Evolutionary conservation across 768 basidiomycete species (phyloP).

Genomic region (Agrocybe pediades): DNA sequence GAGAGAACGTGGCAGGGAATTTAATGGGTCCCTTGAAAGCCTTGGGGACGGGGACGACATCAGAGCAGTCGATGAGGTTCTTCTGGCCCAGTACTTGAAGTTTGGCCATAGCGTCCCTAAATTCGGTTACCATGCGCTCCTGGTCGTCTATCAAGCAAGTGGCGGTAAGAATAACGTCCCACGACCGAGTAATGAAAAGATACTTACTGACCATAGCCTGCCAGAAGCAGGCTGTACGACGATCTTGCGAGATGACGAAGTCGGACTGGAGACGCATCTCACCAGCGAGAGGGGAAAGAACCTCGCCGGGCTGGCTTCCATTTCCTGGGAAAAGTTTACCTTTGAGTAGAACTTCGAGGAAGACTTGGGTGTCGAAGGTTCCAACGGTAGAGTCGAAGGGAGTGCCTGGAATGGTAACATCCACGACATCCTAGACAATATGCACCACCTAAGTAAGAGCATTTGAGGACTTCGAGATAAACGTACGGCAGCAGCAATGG

Average conservation of each 20-base stretch:
- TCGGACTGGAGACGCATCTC: constrained; percentile 14
- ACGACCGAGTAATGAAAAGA: neutral
- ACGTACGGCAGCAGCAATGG: constrained; percentile 15
- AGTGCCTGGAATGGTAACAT: constrained; percentile 16
- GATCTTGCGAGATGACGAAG: constrained; percentile 12
- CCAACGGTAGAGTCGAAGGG: constrained; percentile 30
- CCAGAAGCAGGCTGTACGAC: constrained; percentile 14
- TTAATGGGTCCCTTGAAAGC: constrained; percentile 8
- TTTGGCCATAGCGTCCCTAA: constrained; percentile 9
- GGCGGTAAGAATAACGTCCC: neutral
- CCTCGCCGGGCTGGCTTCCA: constrained; percentile 8
- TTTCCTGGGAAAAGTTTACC: constrained; percentile 15
- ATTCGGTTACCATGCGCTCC: constrained; percentile 8
- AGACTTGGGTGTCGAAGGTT: constrained; percentile 30
- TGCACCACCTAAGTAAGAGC: neutral
- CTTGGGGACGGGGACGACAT: constrained; percentile 14
- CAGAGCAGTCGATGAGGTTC: constrained; percentile 8
- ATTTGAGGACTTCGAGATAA: neutral
- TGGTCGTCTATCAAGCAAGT: neutral
- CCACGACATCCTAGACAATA: constrained; percentile 10
- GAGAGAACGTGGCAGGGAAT: constrained; percentile 13
- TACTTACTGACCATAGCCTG: constrained; percentile 13
- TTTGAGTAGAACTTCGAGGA: constrained; percentile 29
- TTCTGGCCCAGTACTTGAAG: constrained; percentile 9
- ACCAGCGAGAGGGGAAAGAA: constrained; percentile 11